Percentiles rank a stretch among this genome's conserved stretches.
These are phyloP conservation scores for Fusarium beomiforme DNA, from an alignment of 2,329 filamentous ascomycete species.

Conservation along the genomic window DNA sequence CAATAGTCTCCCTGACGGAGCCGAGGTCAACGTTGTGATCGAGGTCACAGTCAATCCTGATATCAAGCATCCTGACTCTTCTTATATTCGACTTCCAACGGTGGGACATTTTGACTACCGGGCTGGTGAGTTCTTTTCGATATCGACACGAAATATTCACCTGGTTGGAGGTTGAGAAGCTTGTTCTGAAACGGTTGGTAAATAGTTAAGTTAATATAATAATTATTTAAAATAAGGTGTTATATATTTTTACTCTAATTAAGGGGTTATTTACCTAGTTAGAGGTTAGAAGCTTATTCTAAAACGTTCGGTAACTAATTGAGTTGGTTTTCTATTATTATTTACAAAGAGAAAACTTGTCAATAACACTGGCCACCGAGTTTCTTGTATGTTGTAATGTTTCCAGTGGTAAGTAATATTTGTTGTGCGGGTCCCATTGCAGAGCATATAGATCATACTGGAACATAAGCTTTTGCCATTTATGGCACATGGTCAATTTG, in stretches of 20 bases:
- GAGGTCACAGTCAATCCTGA: neutral
- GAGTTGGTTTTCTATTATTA: too few species aligned
- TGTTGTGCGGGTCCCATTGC: fast-evolving
- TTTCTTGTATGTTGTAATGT: neutral
- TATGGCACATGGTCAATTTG: neutral
- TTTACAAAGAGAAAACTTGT: neutral
- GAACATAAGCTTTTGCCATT: neutral
- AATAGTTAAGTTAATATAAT: too few species aligned
- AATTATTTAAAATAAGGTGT: too few species aligned
- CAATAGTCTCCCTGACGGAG: neutral
- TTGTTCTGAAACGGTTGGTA: too few species aligned
- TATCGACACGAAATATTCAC: too few species aligned
- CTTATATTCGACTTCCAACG: neutral
- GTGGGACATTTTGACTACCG: neutral
- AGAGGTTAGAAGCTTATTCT: too few species aligned
- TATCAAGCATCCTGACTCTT: neutral
- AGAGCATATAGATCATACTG: neutral
- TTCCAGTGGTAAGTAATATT: fast-evolving
- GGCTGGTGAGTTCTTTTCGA: too few species aligned
- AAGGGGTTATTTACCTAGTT: neutral
- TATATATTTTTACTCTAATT: too few species aligned
- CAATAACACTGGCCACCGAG: neutral
- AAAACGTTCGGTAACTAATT: too few species aligned
- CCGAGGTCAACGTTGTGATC: neutral
- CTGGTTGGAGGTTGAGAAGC: too few species aligned